Percentiles rank a stretch among this genome's conserved stretches.
Evolutionary conservation across 2,329 filamentous ascomycete species (phyloP).

Genomic region (Niveomyces coronatus): DNA sequence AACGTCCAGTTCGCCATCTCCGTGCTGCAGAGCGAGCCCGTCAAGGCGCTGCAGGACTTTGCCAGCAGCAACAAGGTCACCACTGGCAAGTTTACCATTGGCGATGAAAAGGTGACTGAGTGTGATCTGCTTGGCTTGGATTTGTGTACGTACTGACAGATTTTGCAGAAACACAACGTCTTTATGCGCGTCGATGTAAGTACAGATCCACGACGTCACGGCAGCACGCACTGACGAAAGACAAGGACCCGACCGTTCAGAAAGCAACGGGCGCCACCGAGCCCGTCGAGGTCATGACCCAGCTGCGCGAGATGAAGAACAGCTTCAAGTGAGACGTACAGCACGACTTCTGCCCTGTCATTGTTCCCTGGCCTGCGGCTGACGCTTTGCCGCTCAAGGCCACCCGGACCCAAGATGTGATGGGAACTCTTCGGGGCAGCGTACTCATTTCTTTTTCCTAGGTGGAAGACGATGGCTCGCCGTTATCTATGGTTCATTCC

Average conservation of each 20-base stretch:
- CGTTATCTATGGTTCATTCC: constrained; percentile 6
- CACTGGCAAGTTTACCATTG: constrained; percentile 93
- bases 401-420: constrained; percentile 17
- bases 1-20: constrained; percentile 83
- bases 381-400: constrained; percentile 15
- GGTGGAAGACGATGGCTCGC: constrained; percentile 4
- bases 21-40: constrained; percentile 62
- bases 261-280: constrained; percentile 73
- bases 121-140: not conserved
- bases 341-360: not conserved
- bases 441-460: constrained; percentile 1
- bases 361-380: too few species aligned
- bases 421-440: constrained; percentile 7
- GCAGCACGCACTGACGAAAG: not conserved
- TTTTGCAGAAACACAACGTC: constrained; percentile 70
- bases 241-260: constrained; percentile 70
- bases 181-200: constrained; percentile 81
- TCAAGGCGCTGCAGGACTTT: constrained; percentile 68
- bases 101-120: constrained; percentile 72
- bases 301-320: constrained; percentile 87
- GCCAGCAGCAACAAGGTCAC: constrained; percentile 75
- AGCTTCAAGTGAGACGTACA: constrained; percentile 47
- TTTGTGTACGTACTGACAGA: not conserved
- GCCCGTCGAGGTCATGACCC: constrained; percentile 74
- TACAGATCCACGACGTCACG: not conserved